These are phyloP conservation scores for Arabidopsis arenosa DNA, from an alignment of 345 rosid genomes.

Conservation along the genomic window DNA sequence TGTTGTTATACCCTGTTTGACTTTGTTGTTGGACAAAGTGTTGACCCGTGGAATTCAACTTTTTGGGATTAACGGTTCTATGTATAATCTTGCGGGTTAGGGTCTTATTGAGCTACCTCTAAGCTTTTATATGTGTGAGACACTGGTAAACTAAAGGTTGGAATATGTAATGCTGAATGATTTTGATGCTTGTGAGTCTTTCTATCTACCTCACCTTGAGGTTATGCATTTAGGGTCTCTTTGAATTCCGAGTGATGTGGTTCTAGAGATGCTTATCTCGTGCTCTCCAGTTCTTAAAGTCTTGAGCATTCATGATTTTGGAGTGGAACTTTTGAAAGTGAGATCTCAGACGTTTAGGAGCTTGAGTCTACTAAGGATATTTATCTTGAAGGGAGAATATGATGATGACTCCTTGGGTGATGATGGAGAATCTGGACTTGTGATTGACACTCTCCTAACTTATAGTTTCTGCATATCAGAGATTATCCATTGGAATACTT, in stretches of 20 bases:
- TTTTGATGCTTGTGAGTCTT: neutral
- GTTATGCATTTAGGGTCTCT: neutral
- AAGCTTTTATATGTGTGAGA: neutral
- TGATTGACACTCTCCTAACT: no score
- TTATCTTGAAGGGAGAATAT: no score
- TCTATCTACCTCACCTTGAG: neutral
- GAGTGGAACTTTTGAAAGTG: no score
- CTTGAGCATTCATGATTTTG: no score
- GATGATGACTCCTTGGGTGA: no score
- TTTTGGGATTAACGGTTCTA: neutral
- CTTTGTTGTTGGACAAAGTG: neutral
- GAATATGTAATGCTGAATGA: neutral
- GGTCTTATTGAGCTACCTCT: neutral
- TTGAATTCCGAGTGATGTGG: neutral
- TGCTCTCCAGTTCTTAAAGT: no score
- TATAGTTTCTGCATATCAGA: no score
- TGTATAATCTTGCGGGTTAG: neutral
- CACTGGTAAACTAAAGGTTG: neutral
- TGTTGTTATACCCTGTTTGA: neutral
- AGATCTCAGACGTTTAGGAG: no score
- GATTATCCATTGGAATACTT: neutral
- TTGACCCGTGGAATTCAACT: neutral
- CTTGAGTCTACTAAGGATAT: no score
- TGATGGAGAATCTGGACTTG: no score
- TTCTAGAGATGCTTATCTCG: neutral